Conservation (phyloP, 116 monocot genomes). For the Dioscorea cayenensis region DNA sequence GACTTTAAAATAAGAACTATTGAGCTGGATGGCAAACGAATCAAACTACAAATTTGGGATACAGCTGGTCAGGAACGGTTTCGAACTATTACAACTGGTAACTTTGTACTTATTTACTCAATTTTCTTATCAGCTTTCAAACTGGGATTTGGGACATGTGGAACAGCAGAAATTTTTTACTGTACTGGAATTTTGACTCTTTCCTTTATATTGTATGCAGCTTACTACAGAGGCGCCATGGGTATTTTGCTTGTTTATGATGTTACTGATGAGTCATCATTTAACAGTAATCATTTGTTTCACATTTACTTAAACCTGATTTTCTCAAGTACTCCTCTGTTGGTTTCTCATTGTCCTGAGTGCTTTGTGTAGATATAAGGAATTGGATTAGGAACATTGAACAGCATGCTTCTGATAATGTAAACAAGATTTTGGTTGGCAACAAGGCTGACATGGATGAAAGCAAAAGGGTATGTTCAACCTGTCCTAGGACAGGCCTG, state of each 20-base stretch:
- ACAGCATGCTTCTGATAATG: constrained; percentile 88
- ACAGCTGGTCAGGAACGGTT: constrained; percentile 96
- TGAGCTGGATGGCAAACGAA: constrained; percentile 87
- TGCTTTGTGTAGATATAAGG: constrained; percentile 51
- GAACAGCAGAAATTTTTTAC: neutral
- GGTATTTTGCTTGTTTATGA: constrained; percentile 91
- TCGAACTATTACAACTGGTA: constrained; percentile 91
- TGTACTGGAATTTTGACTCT: neutral
- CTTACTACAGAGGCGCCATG: constrained; percentile 90
- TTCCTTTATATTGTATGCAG: constrained; percentile 21
- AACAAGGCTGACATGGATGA: constrained; percentile 96
- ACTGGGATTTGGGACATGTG: no score
- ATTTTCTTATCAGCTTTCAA: no score
- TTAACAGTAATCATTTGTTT: constrained; percentile 50
- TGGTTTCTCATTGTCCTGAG: neutral
- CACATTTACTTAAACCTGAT: neutral
- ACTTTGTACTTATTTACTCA: neutral
- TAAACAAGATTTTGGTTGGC: constrained; percentile 84
- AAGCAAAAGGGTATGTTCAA: constrained; percentile 70
- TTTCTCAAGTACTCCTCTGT: no score
- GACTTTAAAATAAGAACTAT: constrained; percentile 96
- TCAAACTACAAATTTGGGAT: constrained; percentile 96
- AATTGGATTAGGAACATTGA: constrained; percentile 94
- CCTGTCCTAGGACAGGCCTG: neutral
- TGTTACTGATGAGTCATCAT: constrained; percentile 87